phyloP scores from a whole-genome alignment of 2,329 filamentous ascomycete genomes.

The Thelonectria blattea region DNA sequence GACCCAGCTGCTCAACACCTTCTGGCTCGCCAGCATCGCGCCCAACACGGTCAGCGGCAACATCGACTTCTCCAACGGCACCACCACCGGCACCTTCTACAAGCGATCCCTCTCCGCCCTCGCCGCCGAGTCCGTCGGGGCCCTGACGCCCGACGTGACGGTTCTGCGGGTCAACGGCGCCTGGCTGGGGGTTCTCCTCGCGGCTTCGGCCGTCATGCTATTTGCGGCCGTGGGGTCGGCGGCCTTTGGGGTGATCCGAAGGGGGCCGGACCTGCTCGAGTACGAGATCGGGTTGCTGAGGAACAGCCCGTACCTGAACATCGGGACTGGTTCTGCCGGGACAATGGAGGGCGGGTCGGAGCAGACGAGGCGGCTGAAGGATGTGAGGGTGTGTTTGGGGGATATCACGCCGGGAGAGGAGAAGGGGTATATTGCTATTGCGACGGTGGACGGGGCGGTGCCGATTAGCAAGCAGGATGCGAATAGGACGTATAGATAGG shows the following conservation, averaged over 20 bases:
- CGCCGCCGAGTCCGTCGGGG: not conserved
- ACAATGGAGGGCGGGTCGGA: not conserved
- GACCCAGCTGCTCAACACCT: slow-evolving; percentile 13
- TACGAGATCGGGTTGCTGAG: too few species aligned
- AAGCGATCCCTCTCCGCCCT: too few species aligned
- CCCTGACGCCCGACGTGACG: not conserved
- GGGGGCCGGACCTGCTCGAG: too few species aligned
- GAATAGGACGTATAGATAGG: not conserved
- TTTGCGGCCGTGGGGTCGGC: not conserved
- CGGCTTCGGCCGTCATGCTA: slow-evolving; percentile 9
- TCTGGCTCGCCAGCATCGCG: slow-evolving; percentile 16
- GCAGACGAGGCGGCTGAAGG: not conserved
- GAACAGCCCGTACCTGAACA: too few species aligned
- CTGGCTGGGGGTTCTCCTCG: slow-evolving; percentile 9
- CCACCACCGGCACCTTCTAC: not conserved
- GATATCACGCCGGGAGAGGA: not conserved
- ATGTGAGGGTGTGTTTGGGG: not conserved
- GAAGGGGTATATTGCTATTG: not conserved
- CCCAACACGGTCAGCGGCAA: slow-evolving; percentile 9
- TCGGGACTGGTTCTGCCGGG: too few species aligned
- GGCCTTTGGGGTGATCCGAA: too few species aligned
- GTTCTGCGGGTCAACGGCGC: not conserved
- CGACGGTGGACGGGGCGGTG: not conserved
- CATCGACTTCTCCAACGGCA: not conserved
- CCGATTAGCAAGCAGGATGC: not conserved